phyloP scores from a whole-genome alignment of 768 basidiomycete species.

The Suillus discolor region DNA sequence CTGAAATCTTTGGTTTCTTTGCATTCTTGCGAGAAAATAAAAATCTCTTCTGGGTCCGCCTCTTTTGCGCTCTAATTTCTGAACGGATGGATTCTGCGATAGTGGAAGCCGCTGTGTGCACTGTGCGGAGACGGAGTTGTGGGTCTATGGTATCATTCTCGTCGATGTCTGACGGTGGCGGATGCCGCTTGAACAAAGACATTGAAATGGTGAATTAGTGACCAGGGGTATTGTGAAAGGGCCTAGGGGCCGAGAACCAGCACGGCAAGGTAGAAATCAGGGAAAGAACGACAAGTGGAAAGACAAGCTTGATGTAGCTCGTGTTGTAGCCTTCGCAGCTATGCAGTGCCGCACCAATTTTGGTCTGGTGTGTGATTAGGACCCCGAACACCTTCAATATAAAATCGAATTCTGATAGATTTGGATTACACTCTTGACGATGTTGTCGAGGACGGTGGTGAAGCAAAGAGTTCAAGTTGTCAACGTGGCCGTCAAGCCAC shows the following conservation, averaged over 20 bases:
- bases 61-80: slow-evolving; percentile 67
- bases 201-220: slow-evolving; percentile 28
- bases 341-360: slow-evolving; percentile 1
- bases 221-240: slow-evolving; percentile 22
- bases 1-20: slow-evolving; percentile 43
- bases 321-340: background rate
- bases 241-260: slow-evolving; percentile 31
- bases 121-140: slow-evolving; percentile 84
- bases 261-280: slow-evolving; percentile 27
- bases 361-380: background rate
- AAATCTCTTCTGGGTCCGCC: slow-evolving; percentile 58
- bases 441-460: background rate
- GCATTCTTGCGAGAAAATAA: slow-evolving; percentile 57
- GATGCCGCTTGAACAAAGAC: slow-evolving; percentile 43
- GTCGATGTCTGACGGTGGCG: slow-evolving; percentile 51
- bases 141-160: slow-evolving; percentile 77
- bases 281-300: slow-evolving; percentile 11
- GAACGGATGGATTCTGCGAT: slow-evolving; percentile 84
- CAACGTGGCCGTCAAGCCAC: background rate
- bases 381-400: background rate
- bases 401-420: background rate
- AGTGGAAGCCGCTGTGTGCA: slow-evolving; percentile 90
- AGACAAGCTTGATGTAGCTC: background rate
- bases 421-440: background rate
- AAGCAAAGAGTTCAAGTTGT: background rate